These are phyloP conservation scores for Clitocybe nebularis DNA, from an alignment of 1,284 basidiomycete species.

Conservation along the genomic window DNA sequence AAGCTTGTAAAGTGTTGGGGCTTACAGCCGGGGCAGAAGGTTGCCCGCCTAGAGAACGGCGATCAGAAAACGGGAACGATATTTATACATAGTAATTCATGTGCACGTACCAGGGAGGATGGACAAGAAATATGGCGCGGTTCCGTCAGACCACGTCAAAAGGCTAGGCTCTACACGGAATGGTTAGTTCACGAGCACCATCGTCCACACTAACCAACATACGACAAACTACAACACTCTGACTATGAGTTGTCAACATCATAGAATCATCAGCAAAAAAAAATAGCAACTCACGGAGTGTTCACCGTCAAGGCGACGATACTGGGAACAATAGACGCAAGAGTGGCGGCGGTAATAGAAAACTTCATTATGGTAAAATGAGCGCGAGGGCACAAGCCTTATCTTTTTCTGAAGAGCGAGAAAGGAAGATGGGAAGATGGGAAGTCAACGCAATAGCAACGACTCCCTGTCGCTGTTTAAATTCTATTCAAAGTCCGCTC, in stretches of 20 bases:
- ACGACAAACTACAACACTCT: slow-evolving; percentile 52
- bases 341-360: slow-evolving; percentile 37
- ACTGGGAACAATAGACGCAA: slow-evolving; percentile 43
- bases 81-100: background rate
- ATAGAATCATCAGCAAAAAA: background rate
- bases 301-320: slow-evolving; percentile 56
- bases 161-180: slow-evolving; percentile 48
- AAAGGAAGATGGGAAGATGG: slow-evolving; percentile 15
- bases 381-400: slow-evolving; percentile 7
- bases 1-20: slow-evolving; percentile 8
- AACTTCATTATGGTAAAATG: slow-evolving; percentile 46
- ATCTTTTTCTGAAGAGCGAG: slow-evolving; percentile 11
- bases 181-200: slow-evolving; percentile 1
- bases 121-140: slow-evolving; percentile 60
- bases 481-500: background rate
- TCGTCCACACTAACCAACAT: slow-evolving; percentile 21
- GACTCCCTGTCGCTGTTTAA: background rate
- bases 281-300: slow-evolving; percentile 58
- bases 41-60: slow-evolving; percentile 46
- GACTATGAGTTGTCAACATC: slow-evolving; percentile 16
- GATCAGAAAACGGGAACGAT: slow-evolving; percentile 1
- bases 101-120: slow-evolving; percentile 55
- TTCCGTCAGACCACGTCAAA: slow-evolving; percentile 55
- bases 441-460: slow-evolving; percentile 15
- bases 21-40: slow-evolving; percentile 49